phyloP scores from a whole-genome alignment of 257 asterid species.

The Scutellaria minor region DNA sequence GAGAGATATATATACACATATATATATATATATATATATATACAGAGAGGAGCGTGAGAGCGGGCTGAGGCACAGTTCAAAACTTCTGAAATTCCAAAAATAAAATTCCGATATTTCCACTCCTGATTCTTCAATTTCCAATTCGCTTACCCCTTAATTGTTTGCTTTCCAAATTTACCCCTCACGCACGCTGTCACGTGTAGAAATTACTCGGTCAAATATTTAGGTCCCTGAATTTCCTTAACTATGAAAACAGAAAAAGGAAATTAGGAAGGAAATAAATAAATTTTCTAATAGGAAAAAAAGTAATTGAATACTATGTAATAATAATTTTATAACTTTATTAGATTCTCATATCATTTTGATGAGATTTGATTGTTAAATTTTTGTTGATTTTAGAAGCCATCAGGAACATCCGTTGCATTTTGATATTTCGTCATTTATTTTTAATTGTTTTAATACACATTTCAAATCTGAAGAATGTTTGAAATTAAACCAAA shows the following conservation, averaged over 20 bases:
- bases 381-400: neutral
- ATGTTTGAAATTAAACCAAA: too few relatives aligned
- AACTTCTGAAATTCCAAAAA: constrained; percentile 43
- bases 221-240: constrained; percentile 32
- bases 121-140: constrained; percentile 43
- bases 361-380: neutral
- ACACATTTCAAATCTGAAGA: too few relatives aligned
- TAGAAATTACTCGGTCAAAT: constrained; percentile 30
- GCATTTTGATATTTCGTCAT: too few relatives aligned
- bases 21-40: constrained; percentile 13
- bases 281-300: neutral
- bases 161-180: constrained; percentile 23
- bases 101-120: constrained; percentile 37
- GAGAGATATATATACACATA: constrained; percentile 2
- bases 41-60: constrained; percentile 54
- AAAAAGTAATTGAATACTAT: neutral
- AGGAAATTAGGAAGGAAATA: neutral
- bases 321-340: neutral
- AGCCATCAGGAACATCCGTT: too few relatives aligned
- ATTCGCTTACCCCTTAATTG: neutral
- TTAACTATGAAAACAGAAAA: constrained; percentile 29
- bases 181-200: neutral
- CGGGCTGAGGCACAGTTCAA: constrained; percentile 73
- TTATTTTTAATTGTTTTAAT: too few relatives aligned
- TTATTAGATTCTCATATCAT: constrained; percentile 2